Base-by-base conservation (phyloP, 768 basidiomycete genomes). In the Daedalea quercina region DNA sequence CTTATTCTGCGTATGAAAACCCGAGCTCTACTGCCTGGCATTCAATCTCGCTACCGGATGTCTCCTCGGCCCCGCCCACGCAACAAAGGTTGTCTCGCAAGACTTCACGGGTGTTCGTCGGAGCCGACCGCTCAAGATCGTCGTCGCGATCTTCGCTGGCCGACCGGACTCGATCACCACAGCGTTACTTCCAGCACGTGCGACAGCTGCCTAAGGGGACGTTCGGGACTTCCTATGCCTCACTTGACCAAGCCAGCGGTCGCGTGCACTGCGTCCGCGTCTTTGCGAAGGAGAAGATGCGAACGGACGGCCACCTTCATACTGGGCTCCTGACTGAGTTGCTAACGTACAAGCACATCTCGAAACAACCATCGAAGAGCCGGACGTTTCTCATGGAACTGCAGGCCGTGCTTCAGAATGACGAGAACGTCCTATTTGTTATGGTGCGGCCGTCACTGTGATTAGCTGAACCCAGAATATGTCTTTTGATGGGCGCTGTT, bases 311-410 rank as follows among this genome's bases (percentile, higher is more conserved):
- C 19, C 25, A 40, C 24, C 25, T 54, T 9, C 40, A 24, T 22
- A n/a, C 17, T 12, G 57, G 51, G 13, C 47, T 65, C 44, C 42
- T 51, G 9, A 44, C 55, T 4, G 65, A 66, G 47, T 47, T 60
- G n/a, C 46, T 44, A 8, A 57, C 59, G 49, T 63, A 67, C 57
- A 55, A 63, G 56, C 41, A 51, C 28, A 65, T 67, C 44, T 52
- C 65, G 13, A 46, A 48, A 17, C 24, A 34, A 9, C 23, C 35
- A 12, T 47, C 61, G 35, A 49, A 53, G 23, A 53, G 57, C 40
- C 42, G 50, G 37, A 49, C 57, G 51, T 61, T 58, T 50, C 51
- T 67, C 37, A 63, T 64, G 60, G 61, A 64, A 47, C n/a, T 61
- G 12, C 58, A 64, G 47, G 63, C 58, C 19, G 56, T 62, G 17